Evolutionary conservation across 768 basidiomycete species (phyloP), one percentile per base, ranked within the genome.

Genomic region (Calocybe indica): DNA sequence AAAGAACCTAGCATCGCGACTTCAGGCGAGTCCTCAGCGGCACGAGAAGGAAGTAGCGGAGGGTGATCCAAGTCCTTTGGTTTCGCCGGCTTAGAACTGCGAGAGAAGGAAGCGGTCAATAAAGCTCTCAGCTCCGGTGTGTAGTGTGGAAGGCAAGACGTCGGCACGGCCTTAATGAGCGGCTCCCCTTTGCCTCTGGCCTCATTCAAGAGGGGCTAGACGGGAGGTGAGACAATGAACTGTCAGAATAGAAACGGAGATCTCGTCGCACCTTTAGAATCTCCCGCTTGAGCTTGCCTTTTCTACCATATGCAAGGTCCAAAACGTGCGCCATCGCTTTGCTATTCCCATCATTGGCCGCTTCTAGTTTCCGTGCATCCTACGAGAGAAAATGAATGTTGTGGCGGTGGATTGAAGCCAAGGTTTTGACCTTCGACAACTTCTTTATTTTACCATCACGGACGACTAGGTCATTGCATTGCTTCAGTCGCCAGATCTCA

Each of bases 291-390:
- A 92, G 62, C 57, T 76, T 83, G 15, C 88, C 88, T 54, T 78
- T 79, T 49, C 88, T 73, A 30, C 88, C 88, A 62, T 89, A 92
- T 28, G 88, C 88, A 29, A 82, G 55, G 53, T 83, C 76, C 12
- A 92, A 67, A 29, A 89, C 56, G 52, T 74, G 72, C 29, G 68
- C 66, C 55, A 87, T 83, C 31, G 80, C 76, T 47, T 68, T 59
- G 40, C 55, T 53, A 34, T 73, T 58, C 3, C 82, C 78, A 3
- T 55, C 51, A 55, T 80, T 85, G 7, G 85, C 85, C 39, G 62
- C 68, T 56, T 71, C 63, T 12, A 91, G 60, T 47, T 63, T 74
- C 41, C 65, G 67, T 52, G 82, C 58, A 43, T 74, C 78, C 88
- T 90, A 53, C 6, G 34, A 38, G 22, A 22, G 22, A 22, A 22